Base-by-base conservation (phyloP, 345 rosid genomes). In the Citrus trifoliata region DNA sequence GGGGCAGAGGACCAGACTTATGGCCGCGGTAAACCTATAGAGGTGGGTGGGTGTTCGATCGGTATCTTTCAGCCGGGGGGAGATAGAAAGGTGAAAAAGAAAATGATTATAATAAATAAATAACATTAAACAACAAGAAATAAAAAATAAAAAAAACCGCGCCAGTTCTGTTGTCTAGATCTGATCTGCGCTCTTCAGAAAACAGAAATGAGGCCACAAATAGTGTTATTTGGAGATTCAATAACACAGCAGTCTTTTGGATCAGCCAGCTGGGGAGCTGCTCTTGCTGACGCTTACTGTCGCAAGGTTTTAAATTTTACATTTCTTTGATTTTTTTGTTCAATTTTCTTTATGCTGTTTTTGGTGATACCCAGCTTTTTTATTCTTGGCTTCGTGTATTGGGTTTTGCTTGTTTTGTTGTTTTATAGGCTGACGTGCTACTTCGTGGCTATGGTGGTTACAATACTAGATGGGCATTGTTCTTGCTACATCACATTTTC, bases 401-500 rank as follows among this genome's bases (percentile, higher is more conserved):
- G 28, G 81, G n/a, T 2, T 66, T 64, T 70, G 18, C 5, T n/a
- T 37, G 7, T 53, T 53, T 59, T 28, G 21, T 51, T 30, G 32
- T 33, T 30, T 42, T 67, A 86, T 70, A 90, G 93, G 95, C 93
- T 24, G 98, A 95, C 80, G 87, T 92, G 14, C 64, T 90, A n/a
- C 86, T 91, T 59, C 99, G 99, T 84, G 99, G 99, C 28, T 95
- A 95, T 80, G 89, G 92, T 59, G 99, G 98, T 33, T 95, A 95
- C 93, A 95, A 90, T 84, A 92, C 96, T 64, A 82, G 95, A 87
- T 93, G 96, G 98, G 97, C 97, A 73, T 82, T 95, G 82, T 93
- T 93, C 88, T 86, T 95, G 91, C 85, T 95, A 56, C 86, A 85
- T 65, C 92, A 88, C 82, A 76, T 91, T 62, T 93, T 95, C 85